Conservation (phyloP, 805 yeast genomes). For the Candida nitratophila region DNA sequence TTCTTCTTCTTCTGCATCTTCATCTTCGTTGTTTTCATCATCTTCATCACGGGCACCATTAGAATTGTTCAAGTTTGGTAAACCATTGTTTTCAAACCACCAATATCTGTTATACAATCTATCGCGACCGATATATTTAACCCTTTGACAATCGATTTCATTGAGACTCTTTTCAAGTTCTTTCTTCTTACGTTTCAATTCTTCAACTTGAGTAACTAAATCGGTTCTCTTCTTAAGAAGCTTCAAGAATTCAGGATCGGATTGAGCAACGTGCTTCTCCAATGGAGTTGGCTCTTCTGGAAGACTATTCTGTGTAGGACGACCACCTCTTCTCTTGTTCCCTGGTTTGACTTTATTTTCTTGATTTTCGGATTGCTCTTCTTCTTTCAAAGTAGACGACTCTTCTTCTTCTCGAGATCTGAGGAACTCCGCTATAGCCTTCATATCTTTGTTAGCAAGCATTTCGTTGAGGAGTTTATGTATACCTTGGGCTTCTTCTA, state of each 20-base stretch:
- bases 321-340: constrained; percentile 18
- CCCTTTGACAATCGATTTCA: constrained; percentile 71
- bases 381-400: constrained; percentile 15
- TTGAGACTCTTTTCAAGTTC: constrained; percentile 54
- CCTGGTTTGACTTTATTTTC: constrained; percentile 10
- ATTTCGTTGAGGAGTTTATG: constrained; percentile 33
- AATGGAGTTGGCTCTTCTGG: constrained; percentile 26
- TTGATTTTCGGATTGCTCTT: constrained; percentile 17
- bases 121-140: constrained; percentile 74
- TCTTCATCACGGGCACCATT: constrained; percentile 18
- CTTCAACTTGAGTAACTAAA: constrained; percentile 33
- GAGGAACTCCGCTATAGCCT: constrained; percentile 13
- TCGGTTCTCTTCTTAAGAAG: constrained; percentile 40
- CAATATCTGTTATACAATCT: constrained; percentile 81
- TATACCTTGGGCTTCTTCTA: constrained; percentile 43
- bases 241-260: constrained; percentile 35
- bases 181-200: constrained; percentile 39
- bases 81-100: constrained; percentile 91
- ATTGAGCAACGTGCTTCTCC: constrained; percentile 31
- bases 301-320: constrained; percentile 18
- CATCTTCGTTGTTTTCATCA: constrained; percentile 18
- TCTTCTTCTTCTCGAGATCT: neutral
- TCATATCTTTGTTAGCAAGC: constrained; percentile 20
- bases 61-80: constrained; percentile 37
- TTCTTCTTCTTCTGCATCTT: constrained; percentile 33